Evolutionary conservation across 306 rosid species (phyloP).

Genomic region (Acacia crassicarpa): DNA sequence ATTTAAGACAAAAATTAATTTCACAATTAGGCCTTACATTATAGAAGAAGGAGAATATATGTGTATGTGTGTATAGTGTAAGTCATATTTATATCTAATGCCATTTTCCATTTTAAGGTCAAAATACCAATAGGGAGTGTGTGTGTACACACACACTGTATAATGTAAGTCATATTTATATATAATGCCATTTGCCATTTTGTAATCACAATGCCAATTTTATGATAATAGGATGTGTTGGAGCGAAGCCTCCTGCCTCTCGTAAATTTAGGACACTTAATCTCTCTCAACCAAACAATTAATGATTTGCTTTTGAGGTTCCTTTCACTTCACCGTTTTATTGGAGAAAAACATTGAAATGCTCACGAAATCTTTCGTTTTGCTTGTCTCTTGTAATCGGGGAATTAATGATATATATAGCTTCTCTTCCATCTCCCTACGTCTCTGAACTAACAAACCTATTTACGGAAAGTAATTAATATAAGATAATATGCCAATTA

Average conservation of each 20-base stretch:
- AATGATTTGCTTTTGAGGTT: background rate
- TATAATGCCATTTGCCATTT: background rate
- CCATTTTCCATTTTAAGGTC: background rate
- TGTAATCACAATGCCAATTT: background rate
- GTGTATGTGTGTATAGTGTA: background rate
- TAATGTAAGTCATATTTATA: background rate
- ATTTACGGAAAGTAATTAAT: background rate
- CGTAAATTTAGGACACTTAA: background rate
- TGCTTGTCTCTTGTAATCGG: background rate
- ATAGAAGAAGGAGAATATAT: accelerated
- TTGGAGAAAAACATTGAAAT: background rate
- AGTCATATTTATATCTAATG: background rate
- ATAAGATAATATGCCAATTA: background rate
- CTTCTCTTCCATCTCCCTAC: background rate
- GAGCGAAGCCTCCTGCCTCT: background rate
- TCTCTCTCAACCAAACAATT: background rate
- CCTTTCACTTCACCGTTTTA: background rate
- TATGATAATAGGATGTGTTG: background rate
- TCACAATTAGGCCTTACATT: too few species aligned
- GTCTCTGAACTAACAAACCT: background rate
- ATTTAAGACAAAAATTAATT: too few species aligned
- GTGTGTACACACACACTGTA: too few species aligned
- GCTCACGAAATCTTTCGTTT: background rate
- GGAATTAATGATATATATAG: background rate
- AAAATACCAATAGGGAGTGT: background rate